Conservation (phyloP, 2,329 filamentous ascomycete genomes). For the Colletotrichum neosansevieriae region DNA sequence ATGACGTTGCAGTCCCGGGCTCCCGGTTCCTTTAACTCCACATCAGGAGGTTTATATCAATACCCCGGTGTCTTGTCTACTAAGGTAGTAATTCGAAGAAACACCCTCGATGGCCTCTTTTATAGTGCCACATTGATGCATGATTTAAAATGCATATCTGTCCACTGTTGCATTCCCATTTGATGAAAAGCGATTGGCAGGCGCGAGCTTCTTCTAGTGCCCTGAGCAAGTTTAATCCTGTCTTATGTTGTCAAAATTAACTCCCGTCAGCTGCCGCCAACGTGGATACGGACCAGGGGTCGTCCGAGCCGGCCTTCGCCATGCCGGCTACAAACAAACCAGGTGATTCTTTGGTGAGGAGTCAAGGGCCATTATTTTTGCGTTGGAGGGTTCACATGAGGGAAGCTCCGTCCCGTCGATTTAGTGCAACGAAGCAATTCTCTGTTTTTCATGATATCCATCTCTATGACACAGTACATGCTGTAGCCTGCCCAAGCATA, state of each 20-base stretch:
- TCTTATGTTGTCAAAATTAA: constrained; percentile 26
- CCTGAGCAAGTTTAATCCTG: background rate
- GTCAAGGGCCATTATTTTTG: no score
- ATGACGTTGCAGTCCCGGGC: background rate
- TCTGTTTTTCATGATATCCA: no score
- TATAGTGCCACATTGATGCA: background rate
- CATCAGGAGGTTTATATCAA: background rate
- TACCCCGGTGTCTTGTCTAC: no score
- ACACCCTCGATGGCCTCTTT: no score
- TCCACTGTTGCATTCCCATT: no score
- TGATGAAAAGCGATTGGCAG: no score
- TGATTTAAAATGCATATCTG: background rate
- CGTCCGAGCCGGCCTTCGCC: constrained; percentile 7
- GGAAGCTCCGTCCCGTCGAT: no score
- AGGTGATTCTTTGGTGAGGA: background rate
- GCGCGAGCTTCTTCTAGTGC: background rate
- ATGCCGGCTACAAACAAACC: constrained; percentile 12
- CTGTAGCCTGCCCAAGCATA: no score
- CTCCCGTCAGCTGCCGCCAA: constrained; percentile 12
- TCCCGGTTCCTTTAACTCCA: background rate
- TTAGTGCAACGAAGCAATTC: no score
- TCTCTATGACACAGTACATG: no score
- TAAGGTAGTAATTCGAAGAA: no score
- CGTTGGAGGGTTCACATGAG: no score
- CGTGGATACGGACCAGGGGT: constrained; percentile 20